A percentile compares a stretch with the other conserved stretches of the same genome.
These are phyloP conservation scores for Canavalia gladiata DNA, from an alignment of 306 rosid species.

Conservation along the genomic window DNA sequence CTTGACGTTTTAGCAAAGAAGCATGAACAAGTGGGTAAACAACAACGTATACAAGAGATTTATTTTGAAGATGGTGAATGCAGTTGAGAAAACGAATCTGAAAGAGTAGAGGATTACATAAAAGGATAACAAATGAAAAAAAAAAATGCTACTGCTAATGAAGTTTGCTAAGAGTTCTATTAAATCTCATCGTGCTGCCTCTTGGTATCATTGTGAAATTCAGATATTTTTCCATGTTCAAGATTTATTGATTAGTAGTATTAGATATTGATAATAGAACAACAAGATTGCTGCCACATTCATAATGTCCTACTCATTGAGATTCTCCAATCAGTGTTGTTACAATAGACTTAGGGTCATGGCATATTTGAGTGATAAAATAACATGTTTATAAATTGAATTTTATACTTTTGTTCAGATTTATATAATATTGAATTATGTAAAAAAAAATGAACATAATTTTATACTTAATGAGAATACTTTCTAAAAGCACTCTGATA, in stretches of 20 bases:
- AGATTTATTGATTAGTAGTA: conserved; percentile 7
- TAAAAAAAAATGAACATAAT: background rate
- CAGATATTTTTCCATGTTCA: conserved; percentile 1
- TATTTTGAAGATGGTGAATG: conserved; percentile 38
- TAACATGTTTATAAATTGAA: background rate
- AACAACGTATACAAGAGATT: conserved; percentile 31
- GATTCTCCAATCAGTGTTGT: background rate
- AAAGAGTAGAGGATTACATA: conserved; percentile 33
- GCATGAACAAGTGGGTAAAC: conserved; percentile 42
- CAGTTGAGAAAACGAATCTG: conserved; percentile 43
- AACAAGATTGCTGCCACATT: conserved; percentile 3
- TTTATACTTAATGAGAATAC: no score
- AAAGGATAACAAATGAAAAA: conserved; percentile 33
- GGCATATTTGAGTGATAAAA: background rate
- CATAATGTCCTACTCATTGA: background rate
- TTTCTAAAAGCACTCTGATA: no score
- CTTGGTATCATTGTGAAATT: conserved; percentile 19
- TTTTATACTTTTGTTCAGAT: background rate
- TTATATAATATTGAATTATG: background rate
- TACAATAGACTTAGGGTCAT: background rate
- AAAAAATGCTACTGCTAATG: background rate
- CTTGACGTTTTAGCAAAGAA: conserved; percentile 59
- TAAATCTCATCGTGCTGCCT: conserved; percentile 24
- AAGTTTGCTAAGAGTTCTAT: conserved; percentile 43
- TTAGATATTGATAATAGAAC: conserved; percentile 5